Evolutionary conservation across 1,139 yeast species (phyloP), one percentile per base, ranked within the genome.

Genomic region (Saccharomycopsis hybrid): DNA sequence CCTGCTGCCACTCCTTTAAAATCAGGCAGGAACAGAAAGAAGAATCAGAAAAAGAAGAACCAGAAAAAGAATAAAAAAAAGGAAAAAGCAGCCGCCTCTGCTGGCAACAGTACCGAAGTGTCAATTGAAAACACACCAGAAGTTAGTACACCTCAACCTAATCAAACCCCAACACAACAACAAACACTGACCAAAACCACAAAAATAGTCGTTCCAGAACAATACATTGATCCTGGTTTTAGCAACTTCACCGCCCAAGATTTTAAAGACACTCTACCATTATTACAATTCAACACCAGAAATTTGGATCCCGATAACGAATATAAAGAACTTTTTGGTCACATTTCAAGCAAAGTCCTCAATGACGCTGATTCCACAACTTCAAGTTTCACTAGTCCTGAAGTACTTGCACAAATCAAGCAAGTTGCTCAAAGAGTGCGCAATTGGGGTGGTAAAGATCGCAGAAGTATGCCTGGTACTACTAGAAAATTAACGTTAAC

Each of bases 381-480:
- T 1, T 66, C 74, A 8, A 63, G 71, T 0, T 78, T 83, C 32
- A 73, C 78, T 1, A 73, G 85, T 0, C 89, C 89, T 0, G 89
- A 83, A 56, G 74, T 80, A 9, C 65, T 84, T 52, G 77, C 73
- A 48, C 87, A 81, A 58, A 78, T 82, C 56, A 82, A 79, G 58
- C 73, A 76, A 54, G 57, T 84, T 56, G 80, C 84, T 8, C 73
- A 80, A 53, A 65, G 82, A 30, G 79, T 85, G 1, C 73, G 86
- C 57, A 88, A 88, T 25, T 87, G 95, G 94, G 83, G 89, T 46
- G 95, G 95, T 0, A 77, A 79, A 57, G 95, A 86, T 60, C 78
- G 82, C 52, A 67, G 84, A 47, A 70, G 80, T 9, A 77, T 85
- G 4, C 90, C 95, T 0, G 94, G 94, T 5, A 77, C 87, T 0